Evolutionary conservation across 805 yeast species (phyloP).

Genomic region (Lachancea dasiensis): DNA sequence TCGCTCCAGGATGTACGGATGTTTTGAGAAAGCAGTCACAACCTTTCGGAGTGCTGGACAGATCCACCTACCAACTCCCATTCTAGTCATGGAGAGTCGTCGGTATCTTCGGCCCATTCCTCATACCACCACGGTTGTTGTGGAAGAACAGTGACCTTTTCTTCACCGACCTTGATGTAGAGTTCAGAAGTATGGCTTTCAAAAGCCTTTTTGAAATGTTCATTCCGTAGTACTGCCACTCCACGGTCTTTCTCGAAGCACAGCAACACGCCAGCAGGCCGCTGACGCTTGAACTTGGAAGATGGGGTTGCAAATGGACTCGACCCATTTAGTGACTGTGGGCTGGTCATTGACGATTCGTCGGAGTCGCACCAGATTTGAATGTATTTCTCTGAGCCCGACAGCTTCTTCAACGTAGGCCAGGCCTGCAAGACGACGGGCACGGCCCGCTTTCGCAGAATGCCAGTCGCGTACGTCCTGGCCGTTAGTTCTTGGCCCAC

Average conservation of each 20-base stretch:
- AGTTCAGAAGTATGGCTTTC: slow-evolving; percentile 13
- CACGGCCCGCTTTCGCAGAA: slow-evolving; percentile 72
- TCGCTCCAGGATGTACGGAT: background rate
- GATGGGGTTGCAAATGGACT: slow-evolving; percentile 16
- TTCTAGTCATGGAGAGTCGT: background rate
- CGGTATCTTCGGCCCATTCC: slow-evolving; percentile 10
- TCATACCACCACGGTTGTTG: slow-evolving; percentile 25
- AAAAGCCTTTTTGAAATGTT: slow-evolving; percentile 35
- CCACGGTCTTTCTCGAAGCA: slow-evolving; percentile 56
- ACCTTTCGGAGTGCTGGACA: no score
- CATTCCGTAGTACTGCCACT: slow-evolving; percentile 52
- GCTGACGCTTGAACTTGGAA: slow-evolving; percentile 32
- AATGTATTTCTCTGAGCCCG: slow-evolving; percentile 6
- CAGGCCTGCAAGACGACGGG: slow-evolving; percentile 45
- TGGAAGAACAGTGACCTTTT: slow-evolving; percentile 16
- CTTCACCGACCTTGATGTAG: slow-evolving; percentile 25
- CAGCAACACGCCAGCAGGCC: slow-evolving; percentile 58
- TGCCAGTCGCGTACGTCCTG: slow-evolving; percentile 77
- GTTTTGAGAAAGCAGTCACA: slow-evolving; percentile 2
- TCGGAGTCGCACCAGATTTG: slow-evolving; percentile 4
- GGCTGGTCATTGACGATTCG: no score
- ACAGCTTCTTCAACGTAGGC: slow-evolving; percentile 2
- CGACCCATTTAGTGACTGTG: no score
- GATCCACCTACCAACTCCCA: no score
- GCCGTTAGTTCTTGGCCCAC: slow-evolving; percentile 95